Base-by-base conservation (phyloP, 1,139 yeast genomes). In the Pneumocystis canis region DNA sequence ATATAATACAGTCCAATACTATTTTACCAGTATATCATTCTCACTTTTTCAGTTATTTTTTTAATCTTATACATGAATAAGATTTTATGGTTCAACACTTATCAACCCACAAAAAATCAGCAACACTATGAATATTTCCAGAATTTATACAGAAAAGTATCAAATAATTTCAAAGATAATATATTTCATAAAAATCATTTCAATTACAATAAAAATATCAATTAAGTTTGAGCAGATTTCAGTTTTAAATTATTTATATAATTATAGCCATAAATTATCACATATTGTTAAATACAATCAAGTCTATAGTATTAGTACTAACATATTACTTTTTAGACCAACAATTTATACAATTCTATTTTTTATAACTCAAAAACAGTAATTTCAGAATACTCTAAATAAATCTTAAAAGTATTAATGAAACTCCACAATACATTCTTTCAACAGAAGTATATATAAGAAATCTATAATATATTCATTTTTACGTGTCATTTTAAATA, bases 11-110 rank as follows among this genome's bases (percentile, higher is more conserved):
- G 1, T 75, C 92, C 63, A 89, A 89, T 74, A 96, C 97, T 35
- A 94, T 95, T 0, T 73, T 92, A 41, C 97, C 97, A 0, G 75
- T 89, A 0, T 92, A 87, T 70, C 97, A 92, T 70, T 98, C 98
- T 0, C 96, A 89, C 72, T 80, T 89, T 65, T 75, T 92, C 64
- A 64, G 3, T 58, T 61, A 18, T 28, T 64, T n/a, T n/a, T 71
- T 87, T 25, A 79, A 83, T 60, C 72, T 89, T 61, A 75, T 87
- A 2, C 76, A 77, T 61, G 82, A 81, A 65, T 90, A 97, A 97
- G 75, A 75, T 39, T 90, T 89, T 58, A 25, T 16, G 14, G 5
- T 7, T 11, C 30, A 25, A n/a, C 11, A 2, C 30, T 25, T 20
- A 47, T 14, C 11, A 40, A 18, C 9, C 9, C 37, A 5, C 4